A percentile compares a stretch with the other conserved stretches of the same genome.
Evolutionary conservation across 2,329 filamentous ascomycete genomes (phyloP).

Genomic region (Alternaria solani): DNA sequence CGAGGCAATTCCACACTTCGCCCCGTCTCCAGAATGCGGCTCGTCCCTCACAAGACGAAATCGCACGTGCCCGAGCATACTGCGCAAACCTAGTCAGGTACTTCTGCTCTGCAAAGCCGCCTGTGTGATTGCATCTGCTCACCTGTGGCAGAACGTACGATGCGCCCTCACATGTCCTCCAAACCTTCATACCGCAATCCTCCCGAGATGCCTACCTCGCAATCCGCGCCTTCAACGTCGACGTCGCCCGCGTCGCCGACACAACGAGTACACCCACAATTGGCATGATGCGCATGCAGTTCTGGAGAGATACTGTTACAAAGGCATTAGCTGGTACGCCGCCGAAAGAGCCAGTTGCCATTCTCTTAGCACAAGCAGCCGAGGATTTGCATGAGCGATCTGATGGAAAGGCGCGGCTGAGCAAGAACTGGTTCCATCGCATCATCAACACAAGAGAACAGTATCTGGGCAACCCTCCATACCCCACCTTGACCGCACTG

Average conservation of each 20-base stretch:
- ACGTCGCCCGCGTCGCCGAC: constrained; percentile 88
- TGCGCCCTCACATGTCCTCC: constrained; percentile 84
- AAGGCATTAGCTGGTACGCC: constrained; percentile 79
- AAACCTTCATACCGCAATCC: constrained; percentile 80
- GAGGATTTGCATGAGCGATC: constrained; percentile 62
- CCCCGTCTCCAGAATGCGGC: constrained; percentile 30
- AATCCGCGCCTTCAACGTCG: constrained; percentile 90
- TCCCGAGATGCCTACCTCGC: constrained; percentile 86
- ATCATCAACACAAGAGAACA: constrained; percentile 83
- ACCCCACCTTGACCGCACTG: constrained; percentile 73
- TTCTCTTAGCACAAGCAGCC: constrained; percentile 79
- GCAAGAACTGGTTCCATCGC: constrained; percentile 66
- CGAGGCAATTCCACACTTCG: constrained; percentile 36
- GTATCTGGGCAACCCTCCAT: constrained; percentile 84
- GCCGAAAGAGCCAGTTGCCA: constrained; percentile 89
- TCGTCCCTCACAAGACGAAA: constrained; percentile 54
- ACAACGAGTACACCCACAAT: constrained; percentile 87
- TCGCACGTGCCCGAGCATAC: constrained; percentile 64
- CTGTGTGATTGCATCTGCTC: not conserved
- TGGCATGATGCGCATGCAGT: constrained; percentile 88
- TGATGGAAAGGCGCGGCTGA: constrained; percentile 59
- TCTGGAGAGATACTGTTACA: constrained; percentile 88
- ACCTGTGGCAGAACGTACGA: constrained; percentile 74
- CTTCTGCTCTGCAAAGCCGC: not conserved
- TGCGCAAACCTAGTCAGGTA: constrained; percentile 67